phyloP scores from a whole-genome alignment of 2,329 filamentous ascomycete genomes.

The Dryadomyces quercivorus region DNA sequence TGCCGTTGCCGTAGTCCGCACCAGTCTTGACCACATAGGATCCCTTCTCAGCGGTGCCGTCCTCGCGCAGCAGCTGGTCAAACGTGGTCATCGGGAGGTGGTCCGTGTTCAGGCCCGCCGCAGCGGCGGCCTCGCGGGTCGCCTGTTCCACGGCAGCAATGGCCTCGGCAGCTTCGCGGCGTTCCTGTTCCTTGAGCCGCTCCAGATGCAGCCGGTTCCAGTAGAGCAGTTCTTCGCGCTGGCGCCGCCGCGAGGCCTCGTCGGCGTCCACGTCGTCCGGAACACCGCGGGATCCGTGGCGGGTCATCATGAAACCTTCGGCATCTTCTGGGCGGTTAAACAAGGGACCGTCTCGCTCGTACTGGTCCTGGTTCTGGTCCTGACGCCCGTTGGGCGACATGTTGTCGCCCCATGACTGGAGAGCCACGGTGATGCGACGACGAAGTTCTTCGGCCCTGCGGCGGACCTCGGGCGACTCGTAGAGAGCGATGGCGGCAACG shows the following conservation, averaged over 20 bases:
- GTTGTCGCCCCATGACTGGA: conserved; percentile 46
- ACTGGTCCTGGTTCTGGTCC: conserved; percentile 7
- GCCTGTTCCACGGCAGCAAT: conserved; percentile 5
- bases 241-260: conserved; percentile 45
- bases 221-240: conserved; percentile 53
- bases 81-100: conserved; percentile 26
- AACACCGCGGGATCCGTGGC: conserved; percentile 24
- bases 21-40: conserved; percentile 47
- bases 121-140: conserved; percentile 8
- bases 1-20: conserved; percentile 24
- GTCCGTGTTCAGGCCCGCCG: conserved; percentile 6
- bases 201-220: conserved; percentile 48
- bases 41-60: conserved; percentile 38
- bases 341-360: conserved; percentile 32
- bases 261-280: conserved; percentile 44
- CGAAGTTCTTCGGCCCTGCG: conserved; percentile 49
- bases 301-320: conserved; percentile 46
- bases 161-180: conserved; percentile 2
- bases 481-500: conserved; percentile 46
- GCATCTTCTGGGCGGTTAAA: conserved; percentile 57
- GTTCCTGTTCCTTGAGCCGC: conserved; percentile 13
- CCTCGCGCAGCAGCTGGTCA: conserved; percentile 45
- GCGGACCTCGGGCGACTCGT: conserved; percentile 52
- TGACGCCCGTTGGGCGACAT: conserved; percentile 29
- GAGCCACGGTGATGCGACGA: conserved; percentile 45